Evolutionary conservation across 768 basidiomycete species (phyloP).

Genomic region (Calocera viscosa): DNA sequence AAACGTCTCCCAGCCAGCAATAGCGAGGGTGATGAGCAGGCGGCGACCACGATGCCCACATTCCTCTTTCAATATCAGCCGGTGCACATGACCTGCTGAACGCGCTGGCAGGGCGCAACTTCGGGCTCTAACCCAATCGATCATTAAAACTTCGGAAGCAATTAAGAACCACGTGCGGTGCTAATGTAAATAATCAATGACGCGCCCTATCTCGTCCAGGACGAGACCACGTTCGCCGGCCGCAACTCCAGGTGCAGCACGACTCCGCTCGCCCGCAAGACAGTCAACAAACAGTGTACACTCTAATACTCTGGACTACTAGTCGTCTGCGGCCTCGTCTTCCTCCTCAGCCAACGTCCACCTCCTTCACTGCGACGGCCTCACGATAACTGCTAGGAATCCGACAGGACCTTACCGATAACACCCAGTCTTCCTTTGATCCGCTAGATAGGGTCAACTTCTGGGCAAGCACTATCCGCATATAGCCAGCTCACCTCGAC

Average conservation of each 20-base stretch:
- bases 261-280: background rate
- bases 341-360: background rate
- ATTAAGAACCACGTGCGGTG: background rate
- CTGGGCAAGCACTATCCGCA: background rate
- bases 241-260: background rate
- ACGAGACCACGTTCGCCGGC: background rate
- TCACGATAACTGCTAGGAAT: background rate
- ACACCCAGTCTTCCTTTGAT: background rate
- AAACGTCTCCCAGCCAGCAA: background rate
- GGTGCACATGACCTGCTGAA: background rate
- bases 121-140: background rate
- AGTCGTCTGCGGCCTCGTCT: background rate
- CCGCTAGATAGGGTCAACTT: background rate
- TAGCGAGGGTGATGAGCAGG: background rate
- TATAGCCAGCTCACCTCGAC: constrained; percentile 1
- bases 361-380: background rate
- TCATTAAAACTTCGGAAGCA: background rate
- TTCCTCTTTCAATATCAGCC: background rate
- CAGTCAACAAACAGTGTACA: constrained; percentile 6
- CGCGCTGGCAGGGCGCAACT: background rate
- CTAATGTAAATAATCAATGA: constrained; percentile 7
- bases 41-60: background rate
- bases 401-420: background rate
- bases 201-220: background rate
- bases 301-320: background rate